Evolutionary conservation across 1,139 yeast genomes (phyloP).

Genomic region (Yamadazyma dushanensis): DNA sequence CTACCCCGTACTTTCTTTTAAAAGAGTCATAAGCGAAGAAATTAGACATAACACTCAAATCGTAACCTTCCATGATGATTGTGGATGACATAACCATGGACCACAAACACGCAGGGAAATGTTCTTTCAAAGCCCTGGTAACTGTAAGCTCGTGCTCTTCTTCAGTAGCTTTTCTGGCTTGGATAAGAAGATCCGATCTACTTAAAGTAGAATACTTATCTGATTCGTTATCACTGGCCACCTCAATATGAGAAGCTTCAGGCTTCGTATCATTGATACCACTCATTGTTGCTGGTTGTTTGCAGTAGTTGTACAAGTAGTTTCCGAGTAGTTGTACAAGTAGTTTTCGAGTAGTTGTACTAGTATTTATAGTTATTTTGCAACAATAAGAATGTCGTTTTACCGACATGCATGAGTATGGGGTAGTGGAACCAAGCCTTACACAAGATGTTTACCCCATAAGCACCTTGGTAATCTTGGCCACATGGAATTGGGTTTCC

Average conservation of each 20-base stretch:
- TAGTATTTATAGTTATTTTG: too few relatives aligned
- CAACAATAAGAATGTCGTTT: too few relatives aligned
- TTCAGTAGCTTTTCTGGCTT: slow-evolving; percentile 1
- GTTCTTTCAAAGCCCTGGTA: slow-evolving; percentile 1
- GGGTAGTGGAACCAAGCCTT: too few relatives aligned
- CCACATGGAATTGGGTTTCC: too few relatives aligned
- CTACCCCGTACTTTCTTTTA: slow-evolving; percentile 19
- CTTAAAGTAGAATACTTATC: slow-evolving; percentile 3
- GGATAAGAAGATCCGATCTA: slow-evolving; percentile 5
- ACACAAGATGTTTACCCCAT: too few relatives aligned
- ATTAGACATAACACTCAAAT: slow-evolving; percentile 19
- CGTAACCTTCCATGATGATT: slow-evolving; percentile 25
- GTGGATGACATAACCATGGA: slow-evolving; percentile 4
- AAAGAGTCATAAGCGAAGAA: slow-evolving; percentile 24
- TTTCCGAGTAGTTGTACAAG: too few relatives aligned
- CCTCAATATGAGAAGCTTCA: slow-evolving; percentile 7
- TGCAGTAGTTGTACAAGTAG: too few relatives aligned
- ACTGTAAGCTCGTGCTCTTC: slow-evolving; percentile 5
- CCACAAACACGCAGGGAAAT: slow-evolving; percentile 5
- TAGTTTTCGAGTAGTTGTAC: too few relatives aligned
- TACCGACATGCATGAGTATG: too few relatives aligned
- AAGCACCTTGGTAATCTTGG: too few relatives aligned
- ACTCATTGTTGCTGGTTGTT: not conserved
- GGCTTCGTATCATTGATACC: slow-evolving; percentile 1
- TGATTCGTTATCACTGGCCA: slow-evolving; percentile 5